Base-by-base conservation (phyloP, 2,329 filamentous ascomycete species). In the Peltaster fructicola region DNA sequence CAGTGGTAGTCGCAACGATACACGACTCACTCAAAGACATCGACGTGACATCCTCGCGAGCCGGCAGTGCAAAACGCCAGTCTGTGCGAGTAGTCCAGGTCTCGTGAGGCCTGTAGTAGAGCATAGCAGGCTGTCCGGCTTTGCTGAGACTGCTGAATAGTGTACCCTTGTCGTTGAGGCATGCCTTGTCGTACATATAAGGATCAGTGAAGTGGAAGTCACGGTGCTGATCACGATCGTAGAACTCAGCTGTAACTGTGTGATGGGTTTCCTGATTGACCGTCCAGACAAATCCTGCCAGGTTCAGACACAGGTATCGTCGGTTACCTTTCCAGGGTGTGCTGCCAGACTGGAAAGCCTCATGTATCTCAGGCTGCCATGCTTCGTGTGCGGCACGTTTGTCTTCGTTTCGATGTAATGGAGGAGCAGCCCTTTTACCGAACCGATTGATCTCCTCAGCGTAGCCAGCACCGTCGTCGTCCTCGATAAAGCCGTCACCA, bases 161-260 rank as follows among this genome's bases (percentile, higher is more conserved):
- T 1, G 81, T 65, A 9, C 88, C 85, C 28, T 79, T 73, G 30
- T 90, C 77, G 39, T 79, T 62, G 4, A 98, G 60, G 43, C 85
- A 95, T 11, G 88, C 85, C 51, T 92, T 93, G 54, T 98, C 88
- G 52, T 95, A 95, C 4, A 82, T 63, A 46, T 82, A 93, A 1
- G 82, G 85, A 47, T 98, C 88, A 8, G 84, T 95, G 48, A 98
- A 95, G 55, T 95, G 88, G 42, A 93, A 93, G 48, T 95, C 82
- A 23, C 85, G 68, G 47, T 92, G 77, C 30, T 77, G 73, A 38
- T 91, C 82, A 30, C 82, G 76, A 49, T 98, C 90, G 48, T 95
- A 93, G 48, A 98, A 98, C 43, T 95, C 88, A 2, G 95, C 84
- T 0, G 84, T 93, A 7, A 98, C 74, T 2, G 88, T 98, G 47